phyloP scores from a whole-genome alignment of 805 yeast genomes.

The Wickerhamiella sorbophila region DNA sequence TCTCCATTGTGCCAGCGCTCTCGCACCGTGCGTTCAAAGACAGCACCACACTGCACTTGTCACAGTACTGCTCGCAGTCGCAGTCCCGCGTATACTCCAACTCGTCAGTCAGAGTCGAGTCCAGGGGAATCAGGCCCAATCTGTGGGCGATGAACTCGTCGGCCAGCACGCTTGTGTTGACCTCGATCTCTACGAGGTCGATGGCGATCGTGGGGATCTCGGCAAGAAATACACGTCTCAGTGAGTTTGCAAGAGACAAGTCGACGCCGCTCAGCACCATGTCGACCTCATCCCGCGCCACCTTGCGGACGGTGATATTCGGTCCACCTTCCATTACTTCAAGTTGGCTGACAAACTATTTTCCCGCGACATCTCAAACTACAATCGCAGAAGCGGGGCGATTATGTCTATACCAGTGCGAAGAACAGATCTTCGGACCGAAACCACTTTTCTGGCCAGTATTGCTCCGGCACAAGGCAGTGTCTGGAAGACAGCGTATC shows the following conservation, averaged over 20 bases:
- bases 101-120: constrained; percentile 68
- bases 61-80: constrained; percentile 95
- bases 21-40: constrained; percentile 81
- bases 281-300: constrained; percentile 78
- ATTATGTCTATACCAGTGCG: neutral
- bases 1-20: constrained; percentile 73
- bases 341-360: neutral
- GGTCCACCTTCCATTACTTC: constrained; percentile 29
- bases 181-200: constrained; percentile 87
- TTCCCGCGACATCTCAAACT: too few species aligned
- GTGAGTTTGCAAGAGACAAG: constrained; percentile 77
- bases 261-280: constrained; percentile 80
- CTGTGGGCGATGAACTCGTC: constrained; percentile 95
- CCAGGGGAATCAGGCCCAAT: constrained; percentile 80
- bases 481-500: constrained; percentile 14
- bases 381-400: too few species aligned
- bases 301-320: constrained; percentile 73
- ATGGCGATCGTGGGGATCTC: constrained; percentile 98
- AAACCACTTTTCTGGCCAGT: constrained; percentile 20
- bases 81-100: constrained; percentile 87
- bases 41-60: constrained; percentile 81
- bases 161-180: constrained; percentile 86
- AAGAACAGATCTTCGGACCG: constrained; percentile 21
- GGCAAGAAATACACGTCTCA: constrained; percentile 82
- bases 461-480: constrained; percentile 24